Evolutionary conservation across 1,139 yeast species (phyloP).

Genomic region (Debaryomycetaceae sp.): DNA sequence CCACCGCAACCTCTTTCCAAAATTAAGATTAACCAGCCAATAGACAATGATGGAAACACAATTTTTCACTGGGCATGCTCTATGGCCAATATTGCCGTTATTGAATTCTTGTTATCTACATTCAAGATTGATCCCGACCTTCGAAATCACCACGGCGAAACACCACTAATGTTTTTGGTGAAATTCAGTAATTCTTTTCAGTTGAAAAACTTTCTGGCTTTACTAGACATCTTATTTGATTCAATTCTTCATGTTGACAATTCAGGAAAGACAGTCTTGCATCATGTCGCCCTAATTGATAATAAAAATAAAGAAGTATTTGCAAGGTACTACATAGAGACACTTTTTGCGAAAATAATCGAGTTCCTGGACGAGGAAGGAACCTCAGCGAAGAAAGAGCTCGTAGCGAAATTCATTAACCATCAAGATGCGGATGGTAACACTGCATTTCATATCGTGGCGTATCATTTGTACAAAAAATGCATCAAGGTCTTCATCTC

Average conservation of each 20-base stretch:
- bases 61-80: conserved; percentile 97
- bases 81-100: conserved; percentile 72
- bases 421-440: conserved; percentile 82
- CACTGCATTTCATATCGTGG: conserved; percentile 82
- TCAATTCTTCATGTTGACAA: conserved; percentile 71
- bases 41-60: conserved; percentile 91
- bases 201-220: conserved; percentile 64
- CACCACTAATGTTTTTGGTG: conserved; percentile 85
- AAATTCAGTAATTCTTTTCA: conserved; percentile 86
- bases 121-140: conserved; percentile 61
- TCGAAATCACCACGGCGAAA: conserved; percentile 70
- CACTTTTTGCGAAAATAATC: conserved; percentile 57
- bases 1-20: conserved; percentile 45
- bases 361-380: conserved; percentile 20
- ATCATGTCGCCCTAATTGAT: conserved; percentile 62
- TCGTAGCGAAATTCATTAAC: conserved; percentile 67
- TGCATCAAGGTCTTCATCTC: conserved; percentile 70
- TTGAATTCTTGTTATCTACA: conserved; percentile 63
- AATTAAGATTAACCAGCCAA: conserved; percentile 72
- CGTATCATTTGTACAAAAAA: conserved; percentile 69
- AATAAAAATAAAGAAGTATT: conserved; percentile 62
- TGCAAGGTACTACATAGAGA: conserved; percentile 79
- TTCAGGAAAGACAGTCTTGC: conserved; percentile 71
- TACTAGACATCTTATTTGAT: conserved; percentile 73
- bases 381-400: conserved; percentile 16